Evolutionary conservation across 345 rosid genomes (phyloP).

Genomic region (Anacardium occidentale): DNA sequence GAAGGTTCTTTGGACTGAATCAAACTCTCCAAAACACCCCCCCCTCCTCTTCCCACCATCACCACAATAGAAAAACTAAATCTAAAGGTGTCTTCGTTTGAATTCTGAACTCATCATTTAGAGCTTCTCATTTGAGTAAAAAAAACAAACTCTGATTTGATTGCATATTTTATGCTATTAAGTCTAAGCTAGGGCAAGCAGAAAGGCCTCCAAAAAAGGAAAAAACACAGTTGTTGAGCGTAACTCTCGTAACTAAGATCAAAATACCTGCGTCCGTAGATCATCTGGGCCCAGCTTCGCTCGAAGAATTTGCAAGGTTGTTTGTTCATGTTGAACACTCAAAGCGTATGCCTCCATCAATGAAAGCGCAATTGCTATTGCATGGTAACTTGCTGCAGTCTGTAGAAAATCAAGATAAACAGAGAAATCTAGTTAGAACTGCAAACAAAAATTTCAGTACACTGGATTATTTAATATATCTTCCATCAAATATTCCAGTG

Average conservation of each 20-base stretch:
- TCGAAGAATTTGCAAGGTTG: slow-evolving; percentile 89
- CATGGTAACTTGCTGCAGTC: slow-evolving; percentile 99
- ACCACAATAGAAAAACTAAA: neutral
- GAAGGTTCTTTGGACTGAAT: neutral
- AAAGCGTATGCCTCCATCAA: slow-evolving; percentile 97
- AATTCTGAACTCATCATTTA: slow-evolving; percentile 9
- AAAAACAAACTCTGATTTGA: neutral
- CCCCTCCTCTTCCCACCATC: too few relatives aligned
- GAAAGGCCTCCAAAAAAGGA: neutral
- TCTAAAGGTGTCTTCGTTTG: neutral
- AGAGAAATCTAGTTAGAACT: slow-evolving; percentile 16
- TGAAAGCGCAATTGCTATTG: slow-evolving; percentile 98
- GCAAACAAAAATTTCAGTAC: slow-evolving; percentile 3
- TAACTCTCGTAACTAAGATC: slow-evolving; percentile 10
- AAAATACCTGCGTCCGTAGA: slow-evolving; percentile 90
- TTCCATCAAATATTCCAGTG: neutral
- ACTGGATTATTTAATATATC: neutral
- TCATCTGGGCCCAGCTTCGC: slow-evolving; percentile 97
- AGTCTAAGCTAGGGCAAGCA: neutral
- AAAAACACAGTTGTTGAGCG: neutral
- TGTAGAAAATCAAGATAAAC: slow-evolving; percentile 34
- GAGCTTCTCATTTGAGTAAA: neutral
- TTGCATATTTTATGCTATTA: neutral
- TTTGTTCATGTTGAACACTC: slow-evolving; percentile 98
- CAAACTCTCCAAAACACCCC: too few relatives aligned